Evolutionary conservation across 2,329 filamentous ascomycete species (phyloP).

Genomic region (Periconia macrospinosa): DNA sequence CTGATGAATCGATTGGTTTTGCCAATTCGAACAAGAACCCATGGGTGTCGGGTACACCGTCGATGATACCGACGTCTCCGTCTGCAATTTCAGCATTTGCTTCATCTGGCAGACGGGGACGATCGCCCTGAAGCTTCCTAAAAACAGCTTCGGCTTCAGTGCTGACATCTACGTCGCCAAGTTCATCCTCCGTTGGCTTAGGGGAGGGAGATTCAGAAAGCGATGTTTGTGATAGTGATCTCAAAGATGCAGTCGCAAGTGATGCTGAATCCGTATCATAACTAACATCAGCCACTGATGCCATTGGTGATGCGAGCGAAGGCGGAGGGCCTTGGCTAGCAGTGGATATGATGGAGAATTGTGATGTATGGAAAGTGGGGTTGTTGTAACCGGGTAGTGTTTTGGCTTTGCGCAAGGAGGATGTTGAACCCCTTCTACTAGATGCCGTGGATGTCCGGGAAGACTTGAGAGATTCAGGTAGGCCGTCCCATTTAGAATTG

Average conservation of each 20-base stretch:
- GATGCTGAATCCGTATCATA: conserved; percentile 10
- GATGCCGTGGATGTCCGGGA: conserved; percentile 11
- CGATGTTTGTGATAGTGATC: conserved; percentile 23
- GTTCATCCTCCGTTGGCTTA: not conserved
- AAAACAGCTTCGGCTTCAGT: conserved; percentile 31
- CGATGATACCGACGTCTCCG: conserved; percentile 9
- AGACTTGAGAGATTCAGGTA: conserved; percentile 47
- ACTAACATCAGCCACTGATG: conserved; percentile 14
- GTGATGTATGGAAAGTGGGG: conserved; percentile 19
- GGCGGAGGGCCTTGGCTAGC: conserved; percentile 33
- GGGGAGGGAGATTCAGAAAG: conserved; percentile 2
- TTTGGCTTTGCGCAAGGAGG: conserved; percentile 18
- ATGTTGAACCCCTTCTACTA: conserved; percentile 20
- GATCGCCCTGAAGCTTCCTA: conserved; percentile 26
- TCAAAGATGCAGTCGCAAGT: conserved; percentile 10
- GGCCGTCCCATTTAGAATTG: conserved; percentile 58
- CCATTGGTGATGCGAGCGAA: conserved; percentile 26
- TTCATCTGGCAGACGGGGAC: conserved; percentile 16
- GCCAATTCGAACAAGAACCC: conserved; percentile 28
- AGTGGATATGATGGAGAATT: conserved; percentile 24
- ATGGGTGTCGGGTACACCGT: conserved; percentile 28
- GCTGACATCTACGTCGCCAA: conserved; percentile 13
- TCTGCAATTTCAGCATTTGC: conserved; percentile 16
- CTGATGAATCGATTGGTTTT: conserved; percentile 7
- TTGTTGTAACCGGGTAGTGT: conserved; percentile 9